These are phyloP conservation scores for Entomortierella beljakovae DNA, from an alignment of 192 early-diverging fungal species.

Conservation along the genomic window DNA sequence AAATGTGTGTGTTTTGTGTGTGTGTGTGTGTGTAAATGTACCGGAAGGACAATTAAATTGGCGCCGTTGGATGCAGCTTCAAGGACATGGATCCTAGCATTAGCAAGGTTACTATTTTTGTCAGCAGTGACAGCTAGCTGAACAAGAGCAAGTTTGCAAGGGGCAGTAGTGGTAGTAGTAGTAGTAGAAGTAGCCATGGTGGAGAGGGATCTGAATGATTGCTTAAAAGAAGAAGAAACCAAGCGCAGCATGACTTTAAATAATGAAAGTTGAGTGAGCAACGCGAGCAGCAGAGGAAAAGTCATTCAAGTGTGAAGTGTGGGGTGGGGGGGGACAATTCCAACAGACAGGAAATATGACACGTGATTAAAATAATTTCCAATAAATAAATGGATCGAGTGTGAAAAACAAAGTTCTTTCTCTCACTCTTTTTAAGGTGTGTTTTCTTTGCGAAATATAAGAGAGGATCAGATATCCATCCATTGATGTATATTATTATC, in stretches of 20 bases:
- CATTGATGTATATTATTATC: constrained; percentile 6
- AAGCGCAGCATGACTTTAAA: constrained; percentile 37
- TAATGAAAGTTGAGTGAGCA: not conserved
- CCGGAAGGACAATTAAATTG: constrained; percentile 92
- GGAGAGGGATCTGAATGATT: constrained; percentile 20
- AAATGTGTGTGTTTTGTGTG: not conserved
- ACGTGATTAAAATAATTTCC: not conserved
- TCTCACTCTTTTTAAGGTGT: constrained; percentile 4
- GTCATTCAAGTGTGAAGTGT: not conserved
- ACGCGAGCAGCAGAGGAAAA: not conserved
- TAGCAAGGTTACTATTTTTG: constrained; percentile 82
- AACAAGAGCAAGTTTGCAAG: constrained; percentile 77
- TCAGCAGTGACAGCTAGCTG: constrained; percentile 84
- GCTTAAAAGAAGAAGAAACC: constrained; percentile 9
- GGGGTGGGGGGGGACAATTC: not conserved
- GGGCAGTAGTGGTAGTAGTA: constrained; percentile 2
- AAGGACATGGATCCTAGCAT: constrained; percentile 83
- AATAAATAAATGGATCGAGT: not conserved
- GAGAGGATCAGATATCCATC: not conserved
- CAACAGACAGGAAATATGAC: not conserved
- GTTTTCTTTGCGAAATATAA: not conserved
- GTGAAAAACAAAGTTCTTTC: not conserved
- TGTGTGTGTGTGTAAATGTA: constrained; percentile 10
- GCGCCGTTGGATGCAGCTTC: constrained; percentile 87
- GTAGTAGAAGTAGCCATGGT: constrained; percentile 23